Evolutionary conservation across 148 eudicot genomes (phyloP), one percentile per base, ranked within the genome.

Genomic region (Camellia japonica): DNA sequence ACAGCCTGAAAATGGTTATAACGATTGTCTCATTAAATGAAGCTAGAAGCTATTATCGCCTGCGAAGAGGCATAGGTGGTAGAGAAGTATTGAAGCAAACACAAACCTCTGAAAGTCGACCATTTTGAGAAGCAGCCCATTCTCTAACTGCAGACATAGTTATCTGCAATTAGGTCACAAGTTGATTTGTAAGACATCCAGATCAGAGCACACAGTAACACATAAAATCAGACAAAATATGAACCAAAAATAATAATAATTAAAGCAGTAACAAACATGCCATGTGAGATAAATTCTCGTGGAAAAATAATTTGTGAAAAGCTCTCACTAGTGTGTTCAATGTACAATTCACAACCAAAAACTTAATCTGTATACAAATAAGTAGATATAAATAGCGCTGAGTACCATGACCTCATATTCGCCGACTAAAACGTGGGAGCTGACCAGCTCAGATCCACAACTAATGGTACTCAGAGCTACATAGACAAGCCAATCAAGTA

Each of bases 141-240:
- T 94, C 98, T 85, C 98, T 89, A 59, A 94, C 98, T 16, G 98
- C 98, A 12, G 98, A 94, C 98, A 94, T 94, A 15, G 98, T 94
- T 78, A 94, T 94, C 98, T 94, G 88, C 84, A 86, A 74, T 75
- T 14, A 67, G 43, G 65, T 56, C 18, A 68, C n/a, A 80, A 70
- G 18, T 2, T 71, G 65, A 56, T 11, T 82, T 73, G 52, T 41
- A 77, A 81, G 81, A 30, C 18, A 14, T 58, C 80, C 6, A 42
- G 51, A 69, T 58, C 55, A 61, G 20, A 41, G 56, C 11, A 59
- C 38, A 3, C 15, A 12, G 11, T 71, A 7, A 9, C 63, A n/a
- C 44, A 7, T 9, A 1, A 44, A 70, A 66, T 68, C 13, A 44
- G 16, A 68, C 54, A 58, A 78, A 56, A 67, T 14, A 19, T 1